phyloP scores from a whole-genome alignment of 208 protist species.

The Acanthamoeba castellanii region DNA sequence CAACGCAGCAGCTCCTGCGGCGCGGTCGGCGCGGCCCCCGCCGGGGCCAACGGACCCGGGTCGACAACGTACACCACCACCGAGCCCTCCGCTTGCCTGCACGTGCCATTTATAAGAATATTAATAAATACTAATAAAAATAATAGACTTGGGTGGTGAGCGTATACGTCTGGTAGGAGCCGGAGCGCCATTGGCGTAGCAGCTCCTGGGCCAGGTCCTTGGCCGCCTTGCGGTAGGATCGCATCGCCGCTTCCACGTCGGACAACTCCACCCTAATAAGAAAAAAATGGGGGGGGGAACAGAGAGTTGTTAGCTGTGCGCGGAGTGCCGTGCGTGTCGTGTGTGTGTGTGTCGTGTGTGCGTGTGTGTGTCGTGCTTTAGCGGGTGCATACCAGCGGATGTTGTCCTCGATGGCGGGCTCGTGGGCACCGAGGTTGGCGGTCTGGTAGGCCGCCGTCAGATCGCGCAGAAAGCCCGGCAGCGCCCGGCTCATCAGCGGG shows the following conservation, averaged over 20 bases:
- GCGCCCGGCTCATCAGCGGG: not conserved
- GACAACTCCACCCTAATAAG: not conserved
- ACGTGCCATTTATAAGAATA: not conserved
- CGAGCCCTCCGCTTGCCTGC: not conserved
- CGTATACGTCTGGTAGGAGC: not conserved
- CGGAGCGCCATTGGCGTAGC: not conserved
- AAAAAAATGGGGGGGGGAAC: no score
- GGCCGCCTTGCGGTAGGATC: not conserved
- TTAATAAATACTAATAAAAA: no score
- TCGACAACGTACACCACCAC: slow-evolving; percentile 16
- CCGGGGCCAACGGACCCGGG: not conserved
- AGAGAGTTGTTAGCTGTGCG: no score
- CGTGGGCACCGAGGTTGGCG: not conserved
- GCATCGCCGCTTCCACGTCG: not conserved
- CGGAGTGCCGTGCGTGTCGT: not conserved
- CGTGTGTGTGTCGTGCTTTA: no score
- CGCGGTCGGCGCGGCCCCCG: not conserved
- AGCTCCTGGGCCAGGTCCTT: slow-evolving; percentile 4
- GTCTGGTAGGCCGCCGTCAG: slow-evolving; percentile 1
- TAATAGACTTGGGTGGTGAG: no score
- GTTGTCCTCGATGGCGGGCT: not conserved
- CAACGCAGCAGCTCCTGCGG: slow-evolving; percentile 3
- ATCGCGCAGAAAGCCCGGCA: not conserved
- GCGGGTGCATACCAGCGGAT: not conserved
- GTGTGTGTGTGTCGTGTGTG: no score